Conservation (phyloP, 2,329 filamentous ascomycete species). For the Tolypocladium pustulatum region DNA sequence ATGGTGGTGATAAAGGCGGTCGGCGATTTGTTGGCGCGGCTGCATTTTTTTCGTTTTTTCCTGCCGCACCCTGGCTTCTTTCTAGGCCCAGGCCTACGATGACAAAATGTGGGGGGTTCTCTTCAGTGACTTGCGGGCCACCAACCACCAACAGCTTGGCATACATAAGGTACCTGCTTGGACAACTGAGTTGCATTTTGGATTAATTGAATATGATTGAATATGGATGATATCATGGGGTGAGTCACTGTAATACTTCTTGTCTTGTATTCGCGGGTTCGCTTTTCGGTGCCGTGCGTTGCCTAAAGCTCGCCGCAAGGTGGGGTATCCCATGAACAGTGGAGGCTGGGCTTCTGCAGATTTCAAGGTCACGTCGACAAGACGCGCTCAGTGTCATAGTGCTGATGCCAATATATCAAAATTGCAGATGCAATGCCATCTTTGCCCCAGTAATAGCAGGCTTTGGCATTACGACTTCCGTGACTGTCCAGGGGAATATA, state of each 20-base stretch:
- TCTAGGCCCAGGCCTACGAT: background rate
- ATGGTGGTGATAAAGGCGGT: conserved; percentile 5
- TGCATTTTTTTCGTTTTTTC: conserved; percentile 8
- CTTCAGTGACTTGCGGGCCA: background rate
- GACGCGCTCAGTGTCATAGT: background rate
- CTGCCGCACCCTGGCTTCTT: background rate
- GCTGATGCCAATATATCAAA: background rate
- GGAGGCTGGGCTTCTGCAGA: background rate
- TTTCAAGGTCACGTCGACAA: background rate
- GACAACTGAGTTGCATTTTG: background rate
- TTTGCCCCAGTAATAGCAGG: background rate
- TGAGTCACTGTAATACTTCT: background rate
- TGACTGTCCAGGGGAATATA: background rate
- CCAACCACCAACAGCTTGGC: background rate
- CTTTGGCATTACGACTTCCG: background rate
- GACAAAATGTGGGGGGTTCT: background rate
- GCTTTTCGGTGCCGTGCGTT: background rate
- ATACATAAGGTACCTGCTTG: too few species aligned
- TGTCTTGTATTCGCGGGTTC: background rate
- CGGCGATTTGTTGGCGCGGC: conserved; percentile 4
- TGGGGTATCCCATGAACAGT: background rate
- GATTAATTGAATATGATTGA: too few species aligned
- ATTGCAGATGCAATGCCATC: background rate
- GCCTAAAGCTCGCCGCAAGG: background rate
- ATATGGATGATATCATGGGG: too few species aligned